Conservation (phyloP, 2,329 filamentous ascomycete species). For the Myriosclerotinia scirpicola region DNA sequence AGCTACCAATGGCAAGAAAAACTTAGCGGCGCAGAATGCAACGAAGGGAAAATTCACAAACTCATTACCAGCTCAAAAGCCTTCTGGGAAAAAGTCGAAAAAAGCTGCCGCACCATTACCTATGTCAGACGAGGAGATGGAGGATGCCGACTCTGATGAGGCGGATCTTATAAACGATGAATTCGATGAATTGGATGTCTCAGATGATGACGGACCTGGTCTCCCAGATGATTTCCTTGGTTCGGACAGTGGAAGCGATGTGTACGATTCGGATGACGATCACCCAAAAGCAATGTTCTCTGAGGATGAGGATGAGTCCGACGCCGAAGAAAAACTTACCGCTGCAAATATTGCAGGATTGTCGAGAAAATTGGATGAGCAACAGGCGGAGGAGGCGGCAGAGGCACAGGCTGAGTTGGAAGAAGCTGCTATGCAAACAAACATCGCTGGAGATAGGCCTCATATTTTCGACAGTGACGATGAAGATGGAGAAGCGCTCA, state of each 20-base stretch:
- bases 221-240: constrained; percentile 60
- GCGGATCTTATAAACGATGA: constrained; percentile 50
- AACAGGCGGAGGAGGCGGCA: constrained; percentile 74
- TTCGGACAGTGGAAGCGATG: constrained; percentile 39
- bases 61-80: constrained; percentile 39
- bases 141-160: constrained; percentile 47
- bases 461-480: constrained; percentile 64
- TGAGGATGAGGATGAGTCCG: constrained; percentile 87
- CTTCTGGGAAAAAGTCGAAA: constrained; percentile 42
- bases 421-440: constrained; percentile 85
- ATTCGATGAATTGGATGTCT: constrained; percentile 41
- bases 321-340: constrained; percentile 85
- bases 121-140: constrained; percentile 45
- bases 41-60: constrained; percentile 43
- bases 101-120: constrained; percentile 44
- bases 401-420: constrained; percentile 84
- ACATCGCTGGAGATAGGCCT: constrained; percentile 77
- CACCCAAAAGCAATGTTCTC: constrained; percentile 80
- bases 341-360: constrained; percentile 95
- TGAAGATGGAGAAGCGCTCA: constrained; percentile 58
- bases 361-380: constrained; percentile 77
- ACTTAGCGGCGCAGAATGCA: constrained; percentile 36
- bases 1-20: constrained; percentile 35
- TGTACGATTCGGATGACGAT: constrained; percentile 51
- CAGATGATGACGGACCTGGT: constrained; percentile 40